A percentile compares a stretch with the other conserved stretches of the same genome.
Evolutionary conservation across 495 filamentous ascomycete species (phyloP).

Genomic region (Neurospora sp.): DNA sequence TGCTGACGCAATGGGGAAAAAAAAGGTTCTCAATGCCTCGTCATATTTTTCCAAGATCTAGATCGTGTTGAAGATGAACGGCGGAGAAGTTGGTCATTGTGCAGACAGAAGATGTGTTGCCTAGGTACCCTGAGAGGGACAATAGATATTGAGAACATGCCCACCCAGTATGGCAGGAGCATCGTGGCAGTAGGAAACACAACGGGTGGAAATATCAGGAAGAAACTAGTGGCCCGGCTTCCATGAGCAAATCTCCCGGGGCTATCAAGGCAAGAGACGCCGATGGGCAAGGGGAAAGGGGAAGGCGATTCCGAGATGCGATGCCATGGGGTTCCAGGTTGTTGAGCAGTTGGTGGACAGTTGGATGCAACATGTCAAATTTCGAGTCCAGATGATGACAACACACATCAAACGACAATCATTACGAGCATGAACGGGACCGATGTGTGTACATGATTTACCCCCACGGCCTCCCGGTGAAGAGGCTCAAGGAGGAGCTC

Average conservation of each 20-base stretch:
- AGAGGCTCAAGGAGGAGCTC: neutral
- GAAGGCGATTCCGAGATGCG: neutral
- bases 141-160: neutral
- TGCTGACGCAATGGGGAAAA: neutral
- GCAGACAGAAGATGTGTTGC: neutral
- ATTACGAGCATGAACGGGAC: neutral
- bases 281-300: neutral
- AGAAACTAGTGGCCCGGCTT: neutral
- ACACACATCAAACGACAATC: neutral
- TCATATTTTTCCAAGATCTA: neutral
- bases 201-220: neutral
- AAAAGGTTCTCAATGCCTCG: neutral
- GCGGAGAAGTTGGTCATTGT: neutral
- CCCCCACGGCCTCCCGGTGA: neutral
- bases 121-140: neutral
- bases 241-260: neutral
- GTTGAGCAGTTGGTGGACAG: neutral
- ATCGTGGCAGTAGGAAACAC: neutral
- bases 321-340: neutral
- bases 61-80: neutral
- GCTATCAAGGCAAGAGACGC: neutral
- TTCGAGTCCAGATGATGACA: neutral
- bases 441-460: neutral
- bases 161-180: neutral
- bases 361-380: neutral